These are phyloP conservation scores for Austropuccinia psidii DNA, from an alignment of 1,284 basidiomycete genomes.

Conservation along the genomic window DNA sequence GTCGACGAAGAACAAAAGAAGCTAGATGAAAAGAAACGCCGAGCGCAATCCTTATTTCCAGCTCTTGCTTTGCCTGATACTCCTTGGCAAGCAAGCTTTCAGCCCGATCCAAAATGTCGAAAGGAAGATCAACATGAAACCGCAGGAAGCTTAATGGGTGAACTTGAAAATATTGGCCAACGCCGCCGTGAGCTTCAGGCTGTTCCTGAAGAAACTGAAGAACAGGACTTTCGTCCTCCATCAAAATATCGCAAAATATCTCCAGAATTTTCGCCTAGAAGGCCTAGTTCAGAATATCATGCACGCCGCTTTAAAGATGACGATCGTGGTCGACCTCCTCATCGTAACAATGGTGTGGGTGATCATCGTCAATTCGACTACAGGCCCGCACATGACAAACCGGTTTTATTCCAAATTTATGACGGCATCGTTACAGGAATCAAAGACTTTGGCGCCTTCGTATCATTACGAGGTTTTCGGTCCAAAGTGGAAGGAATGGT, in stretches of 20 bases:
- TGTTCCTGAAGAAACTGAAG: slow-evolving; percentile 1
- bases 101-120: slow-evolving; percentile 21
- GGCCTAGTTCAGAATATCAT: slow-evolving; percentile 52
- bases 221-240: slow-evolving; percentile 46
- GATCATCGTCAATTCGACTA: slow-evolving; percentile 4
- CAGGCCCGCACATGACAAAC: slow-evolving; percentile 64
- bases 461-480: slow-evolving; percentile 73
- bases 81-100: slow-evolving; percentile 47
- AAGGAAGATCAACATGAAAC: slow-evolving; percentile 55
- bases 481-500: slow-evolving; percentile 91
- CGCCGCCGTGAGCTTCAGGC: slow-evolving; percentile 45
- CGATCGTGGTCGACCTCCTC: slow-evolving; percentile 45
- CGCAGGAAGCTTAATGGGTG: slow-evolving; percentile 76
- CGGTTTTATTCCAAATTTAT: slow-evolving; percentile 92
- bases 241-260: too few relatives aligned
- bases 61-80: slow-evolving; percentile 78
- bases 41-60: slow-evolving; percentile 70
- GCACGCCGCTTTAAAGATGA: slow-evolving; percentile 38
- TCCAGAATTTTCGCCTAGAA: slow-evolving; percentile 61
- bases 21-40: slow-evolving; percentile 45
- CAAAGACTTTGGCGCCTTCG: slow-evolving; percentile 94
- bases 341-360: slow-evolving; percentile 34
- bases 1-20: slow-evolving; percentile 39
- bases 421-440: slow-evolving; percentile 73
- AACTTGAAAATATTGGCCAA: slow-evolving; percentile 62